Evolutionary conservation across 2,329 filamentous ascomycete species (phyloP).

Genomic region (Phoma sp.): DNA sequence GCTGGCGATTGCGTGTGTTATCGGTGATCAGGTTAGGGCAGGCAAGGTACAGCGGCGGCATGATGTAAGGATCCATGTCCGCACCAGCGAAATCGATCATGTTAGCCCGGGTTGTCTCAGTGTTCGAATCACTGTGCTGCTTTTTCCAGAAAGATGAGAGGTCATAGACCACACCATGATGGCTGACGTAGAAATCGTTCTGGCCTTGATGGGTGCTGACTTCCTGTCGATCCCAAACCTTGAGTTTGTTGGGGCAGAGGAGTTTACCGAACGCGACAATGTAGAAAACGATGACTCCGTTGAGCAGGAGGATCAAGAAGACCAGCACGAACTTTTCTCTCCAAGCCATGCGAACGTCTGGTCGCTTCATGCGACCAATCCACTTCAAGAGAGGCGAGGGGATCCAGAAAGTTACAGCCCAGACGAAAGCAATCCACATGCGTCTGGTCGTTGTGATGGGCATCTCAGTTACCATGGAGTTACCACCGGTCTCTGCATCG

Average conservation of each 20-base stretch:
- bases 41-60: conserved; percentile 73
- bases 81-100: conserved; percentile 82
- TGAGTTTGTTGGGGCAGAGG: conserved; percentile 89
- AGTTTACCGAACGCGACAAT: conserved; percentile 85
- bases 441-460: conserved; percentile 69
- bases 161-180: conserved; percentile 90
- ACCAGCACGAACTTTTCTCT: conserved; percentile 90
- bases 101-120: conserved; percentile 62
- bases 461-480: conserved; percentile 76
- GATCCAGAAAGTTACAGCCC: conserved; percentile 91
- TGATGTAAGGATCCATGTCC: conserved; percentile 85
- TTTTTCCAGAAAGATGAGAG: conserved; percentile 84
- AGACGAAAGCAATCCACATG: conserved; percentile 81
- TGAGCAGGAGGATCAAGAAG: conserved; percentile 79
- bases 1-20: conserved; percentile 51
- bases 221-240: conserved; percentile 79
- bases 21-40: conserved; percentile 74
- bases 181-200: conserved; percentile 84
- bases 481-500: conserved; percentile 79
- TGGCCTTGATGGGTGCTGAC: conserved; percentile 72
- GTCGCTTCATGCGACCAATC: conserved; percentile 93
- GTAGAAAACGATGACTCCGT: conserved; percentile 85
- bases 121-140: conserved; percentile 78
- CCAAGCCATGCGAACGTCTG: conserved; percentile 97
- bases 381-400: conserved; percentile 82